Percentiles rank a stretch among this genome's conserved stretches.
Evolutionary conservation across 441 rosid species (phyloP).

Genomic region (Jatropha podagrica): DNA sequence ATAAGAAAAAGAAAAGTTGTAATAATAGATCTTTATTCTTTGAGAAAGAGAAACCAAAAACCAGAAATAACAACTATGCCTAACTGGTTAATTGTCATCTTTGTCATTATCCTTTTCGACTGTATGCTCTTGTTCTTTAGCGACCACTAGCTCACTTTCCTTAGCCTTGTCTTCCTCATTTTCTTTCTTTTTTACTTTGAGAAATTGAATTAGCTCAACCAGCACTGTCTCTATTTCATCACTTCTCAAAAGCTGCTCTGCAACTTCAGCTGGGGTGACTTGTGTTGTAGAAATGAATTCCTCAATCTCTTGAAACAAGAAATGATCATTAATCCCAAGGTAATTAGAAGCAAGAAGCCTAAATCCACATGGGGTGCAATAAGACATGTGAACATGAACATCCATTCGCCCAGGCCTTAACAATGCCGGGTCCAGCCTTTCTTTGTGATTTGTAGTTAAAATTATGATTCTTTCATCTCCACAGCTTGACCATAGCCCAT

Average conservation of each 20-base stretch:
- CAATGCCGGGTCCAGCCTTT: slow-evolving; percentile 48
- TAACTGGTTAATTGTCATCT: not conserved
- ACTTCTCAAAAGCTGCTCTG: slow-evolving; percentile 51
- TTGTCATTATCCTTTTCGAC: not conserved
- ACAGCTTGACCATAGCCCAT: slow-evolving; percentile 59
- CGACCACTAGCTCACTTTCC: not conserved
- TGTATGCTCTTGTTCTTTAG: not conserved
- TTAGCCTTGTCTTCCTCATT: slow-evolving; percentile 26
- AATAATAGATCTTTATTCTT: too few species aligned
- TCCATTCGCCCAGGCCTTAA: slow-evolving; percentile 65
- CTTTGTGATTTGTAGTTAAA: slow-evolving; percentile 55
- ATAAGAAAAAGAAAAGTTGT: too few species aligned
- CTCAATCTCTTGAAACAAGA: slow-evolving; percentile 34
- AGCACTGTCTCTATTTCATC: slow-evolving; percentile 36
- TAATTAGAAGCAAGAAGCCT: slow-evolving; percentile 42
- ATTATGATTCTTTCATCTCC: slow-evolving; percentile 58
- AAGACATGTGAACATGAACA: slow-evolving; percentile 54
- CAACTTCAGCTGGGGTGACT: slow-evolving; percentile 60
- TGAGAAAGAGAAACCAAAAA: too few species aligned
- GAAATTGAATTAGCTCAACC: slow-evolving; percentile 32
- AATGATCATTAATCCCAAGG: slow-evolving; percentile 32
- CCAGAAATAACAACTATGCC: too few species aligned
- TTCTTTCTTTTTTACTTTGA: slow-evolving; percentile 30
- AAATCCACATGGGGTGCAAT: slow-evolving; percentile 48
- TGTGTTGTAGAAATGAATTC: slow-evolving; percentile 24